Evolutionary conservation across 2,329 filamentous ascomycete genomes (phyloP).

Genomic region (Thielaviopsis populi): DNA sequence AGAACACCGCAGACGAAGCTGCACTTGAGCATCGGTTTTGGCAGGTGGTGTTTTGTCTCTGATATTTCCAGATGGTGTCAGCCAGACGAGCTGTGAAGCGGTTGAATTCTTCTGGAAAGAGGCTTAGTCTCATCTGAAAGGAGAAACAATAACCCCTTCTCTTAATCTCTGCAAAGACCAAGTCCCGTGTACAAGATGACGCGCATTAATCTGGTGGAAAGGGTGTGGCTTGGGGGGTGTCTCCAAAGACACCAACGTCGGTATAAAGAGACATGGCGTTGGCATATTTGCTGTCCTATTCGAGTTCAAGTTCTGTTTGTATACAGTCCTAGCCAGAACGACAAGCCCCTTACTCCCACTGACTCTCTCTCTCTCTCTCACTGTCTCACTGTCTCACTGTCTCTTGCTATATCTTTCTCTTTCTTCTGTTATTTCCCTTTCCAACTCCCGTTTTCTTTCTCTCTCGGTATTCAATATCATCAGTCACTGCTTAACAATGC

Average conservation of each 20-base stretch:
- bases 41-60: not conserved
- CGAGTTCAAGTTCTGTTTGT: not conserved
- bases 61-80: not conserved
- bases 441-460: not conserved
- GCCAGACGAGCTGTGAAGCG: not conserved
- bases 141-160: not conserved
- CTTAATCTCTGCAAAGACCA: not conserved
- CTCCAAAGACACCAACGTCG: not conserved
- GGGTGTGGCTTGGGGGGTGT: not conserved
- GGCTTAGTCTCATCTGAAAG: not conserved
- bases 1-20: no score
- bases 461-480: not conserved
- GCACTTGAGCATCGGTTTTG: not conserved
- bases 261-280: not conserved
- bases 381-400: not conserved
- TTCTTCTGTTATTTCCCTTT: not conserved
- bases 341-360: not conserved
- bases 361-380: not conserved
- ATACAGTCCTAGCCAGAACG: not conserved
- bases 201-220: not conserved
- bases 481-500: slow-evolving; percentile 11
- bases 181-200: not conserved
- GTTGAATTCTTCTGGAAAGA: not conserved
- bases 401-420: not conserved
- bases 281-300: not conserved